Evolutionary conservation across 345 rosid genomes (phyloP).

Genomic region (Iberis pinnata): DNA sequence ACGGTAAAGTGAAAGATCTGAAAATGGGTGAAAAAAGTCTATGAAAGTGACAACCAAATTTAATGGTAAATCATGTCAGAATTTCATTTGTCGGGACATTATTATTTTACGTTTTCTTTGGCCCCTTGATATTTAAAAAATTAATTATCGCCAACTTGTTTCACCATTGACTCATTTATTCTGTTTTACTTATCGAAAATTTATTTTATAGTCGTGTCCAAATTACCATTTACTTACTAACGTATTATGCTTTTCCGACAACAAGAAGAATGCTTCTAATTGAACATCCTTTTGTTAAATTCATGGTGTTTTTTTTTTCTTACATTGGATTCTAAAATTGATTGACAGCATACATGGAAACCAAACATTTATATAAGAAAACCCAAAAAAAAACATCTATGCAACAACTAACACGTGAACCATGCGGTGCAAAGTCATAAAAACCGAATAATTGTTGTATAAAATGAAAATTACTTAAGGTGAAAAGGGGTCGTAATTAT

Average conservation of each 20-base stretch:
- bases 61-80: conserved; percentile 29
- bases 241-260: too few species aligned
- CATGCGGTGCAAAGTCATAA: too few species aligned
- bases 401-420: too few species aligned
- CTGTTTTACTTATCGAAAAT: background rate
- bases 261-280: background rate
- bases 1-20: conserved; percentile 4
- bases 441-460: too few species aligned
- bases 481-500: too few species aligned
- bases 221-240: background rate
- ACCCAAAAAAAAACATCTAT: too few species aligned
- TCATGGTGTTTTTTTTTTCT: background rate
- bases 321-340: conserved; percentile 18
- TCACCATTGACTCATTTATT: conserved; percentile 14
- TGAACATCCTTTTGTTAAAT: background rate
- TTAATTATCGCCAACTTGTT: conserved; percentile 13
- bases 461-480: too few species aligned
- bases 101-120: conserved; percentile 26
- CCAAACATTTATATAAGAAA: conserved; percentile 1
- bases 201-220: background rate
- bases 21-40: conserved; percentile 22
- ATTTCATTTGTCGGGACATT: conserved; percentile 28
- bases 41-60: conserved; percentile 31
- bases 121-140: conserved; percentile 10
- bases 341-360: conserved; percentile 1